Evolutionary conservation across 306 rosid species (phyloP).

Genomic region (Dalbergia cultrata): DNA sequence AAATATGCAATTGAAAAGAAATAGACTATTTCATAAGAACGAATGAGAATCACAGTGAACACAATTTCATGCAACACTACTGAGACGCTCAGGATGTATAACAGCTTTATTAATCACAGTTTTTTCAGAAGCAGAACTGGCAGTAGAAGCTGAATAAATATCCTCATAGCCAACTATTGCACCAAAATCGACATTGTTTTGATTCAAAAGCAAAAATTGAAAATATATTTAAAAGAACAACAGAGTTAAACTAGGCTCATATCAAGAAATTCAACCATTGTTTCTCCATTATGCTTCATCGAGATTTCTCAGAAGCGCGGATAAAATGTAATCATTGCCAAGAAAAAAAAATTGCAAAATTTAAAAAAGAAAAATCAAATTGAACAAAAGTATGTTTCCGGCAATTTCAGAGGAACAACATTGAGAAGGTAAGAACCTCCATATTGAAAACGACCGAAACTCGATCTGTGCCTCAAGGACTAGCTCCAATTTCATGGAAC

Average conservation of each 20-base stretch:
- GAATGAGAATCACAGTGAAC: no score
- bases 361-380: not conserved
- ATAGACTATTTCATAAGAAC: no score
- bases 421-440: constrained; percentile 39
- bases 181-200: not conserved
- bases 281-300: constrained; percentile 58
- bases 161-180: constrained; percentile 66
- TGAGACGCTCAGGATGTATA: constrained; percentile 65
- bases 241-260: constrained; percentile 56
- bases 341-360: not conserved
- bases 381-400: constrained; percentile 34
- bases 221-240: not conserved
- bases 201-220: not conserved
- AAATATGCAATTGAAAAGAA: no score
- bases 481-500: constrained; percentile 59
- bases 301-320: constrained; percentile 75
- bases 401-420: constrained; percentile 59
- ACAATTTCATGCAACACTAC: not conserved
- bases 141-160: constrained; percentile 71
- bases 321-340: constrained; percentile 62
- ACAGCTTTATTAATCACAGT: constrained; percentile 88
- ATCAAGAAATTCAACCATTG: constrained; percentile 88
- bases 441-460: constrained; percentile 54
- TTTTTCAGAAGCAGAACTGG: constrained; percentile 98
- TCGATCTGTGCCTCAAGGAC: constrained; percentile 71